Evolutionary conservation across 768 basidiomycete genomes (phyloP).

Genomic region (Boletus vermiculosoides): DNA sequence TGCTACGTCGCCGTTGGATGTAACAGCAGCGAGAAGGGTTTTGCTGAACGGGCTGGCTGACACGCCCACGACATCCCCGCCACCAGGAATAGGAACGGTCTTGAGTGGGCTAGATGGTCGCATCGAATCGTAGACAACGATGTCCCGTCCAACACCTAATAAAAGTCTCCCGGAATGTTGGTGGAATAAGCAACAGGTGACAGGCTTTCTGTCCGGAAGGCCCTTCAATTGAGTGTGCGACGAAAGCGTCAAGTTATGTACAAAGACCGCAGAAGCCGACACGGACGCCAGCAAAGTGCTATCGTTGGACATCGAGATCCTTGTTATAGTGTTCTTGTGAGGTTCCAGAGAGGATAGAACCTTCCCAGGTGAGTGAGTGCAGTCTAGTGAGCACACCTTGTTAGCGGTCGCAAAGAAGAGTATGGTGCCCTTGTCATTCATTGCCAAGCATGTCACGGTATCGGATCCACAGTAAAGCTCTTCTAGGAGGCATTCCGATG

Average conservation of each 20-base stretch:
- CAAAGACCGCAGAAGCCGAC: constrained; percentile 50
- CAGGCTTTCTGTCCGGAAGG: constrained; percentile 39
- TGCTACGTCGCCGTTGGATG: constrained; percentile 50
- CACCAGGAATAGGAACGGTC: constrained; percentile 46
- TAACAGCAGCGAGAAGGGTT: constrained; percentile 61
- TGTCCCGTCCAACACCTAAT: constrained; percentile 48
- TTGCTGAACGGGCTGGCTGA: constrained; percentile 76
- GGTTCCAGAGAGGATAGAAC: constrained; percentile 48
- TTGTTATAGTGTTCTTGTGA: constrained; percentile 50
- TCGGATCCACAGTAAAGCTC: constrained; percentile 39
- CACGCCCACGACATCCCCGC: constrained; percentile 54
- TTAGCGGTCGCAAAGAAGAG: constrained; percentile 49
- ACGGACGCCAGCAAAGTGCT: constrained; percentile 54
- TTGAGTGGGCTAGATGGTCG: constrained; percentile 57
- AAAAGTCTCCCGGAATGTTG: constrained; percentile 60
- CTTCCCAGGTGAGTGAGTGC: constrained; percentile 36
- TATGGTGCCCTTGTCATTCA: constrained; percentile 36
- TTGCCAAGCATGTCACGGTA: constrained; percentile 31
- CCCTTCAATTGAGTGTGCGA: constrained; percentile 57
- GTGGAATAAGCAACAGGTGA: constrained; percentile 59
- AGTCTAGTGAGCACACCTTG: constrained; percentile 52
- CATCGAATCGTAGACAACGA: constrained; percentile 63
- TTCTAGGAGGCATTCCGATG: constrained; percentile 43
- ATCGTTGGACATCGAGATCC: constrained; percentile 61
- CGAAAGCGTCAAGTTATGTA: constrained; percentile 57